Percentiles rank a stretch among this genome's conserved stretches.
Conservation (phyloP, 1,284 basidiomycete species). For the Ustilago cynodontis region DNA sequence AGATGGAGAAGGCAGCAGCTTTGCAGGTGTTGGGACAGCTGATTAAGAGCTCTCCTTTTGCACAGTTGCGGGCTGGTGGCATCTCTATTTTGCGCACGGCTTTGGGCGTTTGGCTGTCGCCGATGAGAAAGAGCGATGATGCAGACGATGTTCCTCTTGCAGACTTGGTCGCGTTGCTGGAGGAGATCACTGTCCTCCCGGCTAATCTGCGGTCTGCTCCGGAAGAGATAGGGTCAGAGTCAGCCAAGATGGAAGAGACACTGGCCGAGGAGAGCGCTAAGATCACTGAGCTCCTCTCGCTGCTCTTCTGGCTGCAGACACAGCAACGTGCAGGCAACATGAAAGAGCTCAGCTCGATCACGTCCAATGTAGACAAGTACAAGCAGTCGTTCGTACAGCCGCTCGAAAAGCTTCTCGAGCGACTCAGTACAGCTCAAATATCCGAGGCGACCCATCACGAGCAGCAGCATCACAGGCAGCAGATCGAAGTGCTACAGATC, state of each 20-base stretch:
- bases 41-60: slow-evolving; percentile 50
- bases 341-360: neutral
- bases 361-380: neutral
- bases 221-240: neutral
- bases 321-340: neutral
- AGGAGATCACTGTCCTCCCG: slow-evolving; percentile 12
- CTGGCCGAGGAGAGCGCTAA: slow-evolving; percentile 25
- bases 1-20: slow-evolving; percentile 19
- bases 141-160: neutral
- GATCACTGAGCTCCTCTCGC: slow-evolving; percentile 28
- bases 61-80: slow-evolving; percentile 48
- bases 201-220: neutral
- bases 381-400: slow-evolving; percentile 11
- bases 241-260: neutral
- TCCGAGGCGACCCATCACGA: neutral
- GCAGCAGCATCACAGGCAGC: slow-evolving; percentile 9
- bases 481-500: slow-evolving; percentile 11
- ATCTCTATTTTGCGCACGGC: slow-evolving; percentile 32
- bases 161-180: slow-evolving; percentile 10
- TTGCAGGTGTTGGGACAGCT: slow-evolving; percentile 38
- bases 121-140: neutral
- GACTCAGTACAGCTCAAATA: neutral
- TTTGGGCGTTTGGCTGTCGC: neutral
- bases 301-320: slow-evolving; percentile 30
- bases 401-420: slow-evolving; percentile 7